These are phyloP conservation scores for Phialophora expanda DNA, from an alignment of 2,329 filamentous ascomycete genomes.

Conservation along the genomic window DNA sequence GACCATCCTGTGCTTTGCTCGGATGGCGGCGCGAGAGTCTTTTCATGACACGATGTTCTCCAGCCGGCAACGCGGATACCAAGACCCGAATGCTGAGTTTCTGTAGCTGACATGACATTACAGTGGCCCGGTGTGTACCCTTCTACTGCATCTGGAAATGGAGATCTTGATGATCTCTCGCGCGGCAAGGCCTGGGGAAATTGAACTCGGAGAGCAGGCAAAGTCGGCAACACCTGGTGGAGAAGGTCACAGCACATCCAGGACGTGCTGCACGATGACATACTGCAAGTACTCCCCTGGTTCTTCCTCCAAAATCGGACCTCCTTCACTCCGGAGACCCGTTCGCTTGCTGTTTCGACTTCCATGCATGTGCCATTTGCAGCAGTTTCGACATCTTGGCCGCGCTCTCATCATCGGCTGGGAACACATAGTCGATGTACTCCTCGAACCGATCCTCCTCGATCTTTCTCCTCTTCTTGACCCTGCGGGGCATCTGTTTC, in stretches of 20 bases:
- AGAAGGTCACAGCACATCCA: not conserved
- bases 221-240: not conserved
- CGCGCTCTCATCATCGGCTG: slow-evolving; percentile 86
- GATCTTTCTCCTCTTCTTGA: slow-evolving; percentile 84
- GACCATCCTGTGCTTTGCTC: not conserved
- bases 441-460: slow-evolving; percentile 96
- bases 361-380: slow-evolving; percentile 87
- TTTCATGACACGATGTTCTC: not conserved
- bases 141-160: slow-evolving; percentile 3
- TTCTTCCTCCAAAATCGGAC: slow-evolving; percentile 9
- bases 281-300: not conserved
- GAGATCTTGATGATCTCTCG: not conserved
- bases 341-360: slow-evolving; percentile 60
- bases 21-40: not conserved
- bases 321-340: slow-evolving; percentile 26
- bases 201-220: not conserved
- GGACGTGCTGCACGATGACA: slow-evolving; percentile 11
- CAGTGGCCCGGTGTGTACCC: not conserved
- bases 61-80: not conserved
- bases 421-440: slow-evolving; percentile 97
- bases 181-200: not conserved
- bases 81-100: not conserved
- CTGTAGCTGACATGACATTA: not conserved
- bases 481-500: slow-evolving; percentile 89
- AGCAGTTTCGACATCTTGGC: slow-evolving; percentile 83